A percentile compares a stretch with the other conserved stretches of the same genome.
phyloP scores from a whole-genome alignment of 2,329 filamentous ascomycete species.

The Aspergillus quadricinctus region DNA sequence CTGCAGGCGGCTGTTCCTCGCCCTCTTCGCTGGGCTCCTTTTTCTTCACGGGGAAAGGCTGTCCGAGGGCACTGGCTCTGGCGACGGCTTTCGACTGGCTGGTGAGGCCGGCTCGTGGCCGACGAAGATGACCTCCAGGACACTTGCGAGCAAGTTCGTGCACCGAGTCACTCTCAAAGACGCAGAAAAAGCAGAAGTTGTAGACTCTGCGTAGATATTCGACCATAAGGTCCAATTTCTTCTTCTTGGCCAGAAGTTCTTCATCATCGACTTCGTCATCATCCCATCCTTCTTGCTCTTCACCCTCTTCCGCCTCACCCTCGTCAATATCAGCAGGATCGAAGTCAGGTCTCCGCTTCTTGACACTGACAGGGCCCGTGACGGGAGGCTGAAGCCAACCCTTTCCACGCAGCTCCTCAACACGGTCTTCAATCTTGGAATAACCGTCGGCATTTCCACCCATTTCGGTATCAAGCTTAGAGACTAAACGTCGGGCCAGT shows the following conservation, averaged over 20 bases:
- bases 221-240: slow-evolving; percentile 90
- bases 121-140: slow-evolving; percentile 91
- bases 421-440: slow-evolving; percentile 76
- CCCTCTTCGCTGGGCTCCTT: slow-evolving; percentile 60
- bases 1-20: slow-evolving; percentile 60
- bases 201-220: slow-evolving; percentile 95
- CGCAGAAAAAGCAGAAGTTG: slow-evolving; percentile 99
- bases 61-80: slow-evolving; percentile 74
- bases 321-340: slow-evolving; percentile 40
- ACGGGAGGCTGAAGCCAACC: slow-evolving; percentile 68
- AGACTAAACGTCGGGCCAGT: slow-evolving; percentile 74
- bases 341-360: slow-evolving; percentile 56
- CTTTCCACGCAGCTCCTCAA: slow-evolving; percentile 72
- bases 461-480: slow-evolving; percentile 80
- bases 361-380: slow-evolving; percentile 35
- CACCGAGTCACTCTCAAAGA: slow-evolving; percentile 95
- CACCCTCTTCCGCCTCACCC: slow-evolving; percentile 72
- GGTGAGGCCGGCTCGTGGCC: slow-evolving; percentile 80
- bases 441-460: slow-evolving; percentile 73
- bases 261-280: slow-evolving; percentile 80
- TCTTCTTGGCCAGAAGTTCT: slow-evolving; percentile 86
- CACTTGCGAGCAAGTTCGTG: slow-evolving; percentile 96
- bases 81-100: slow-evolving; percentile 80
- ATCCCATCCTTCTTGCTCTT: slow-evolving; percentile 66
- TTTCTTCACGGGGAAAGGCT: slow-evolving; percentile 80